Base-by-base conservation (phyloP, 345 rosid genomes). In the Zanthoxylum bungeanum region DNA sequence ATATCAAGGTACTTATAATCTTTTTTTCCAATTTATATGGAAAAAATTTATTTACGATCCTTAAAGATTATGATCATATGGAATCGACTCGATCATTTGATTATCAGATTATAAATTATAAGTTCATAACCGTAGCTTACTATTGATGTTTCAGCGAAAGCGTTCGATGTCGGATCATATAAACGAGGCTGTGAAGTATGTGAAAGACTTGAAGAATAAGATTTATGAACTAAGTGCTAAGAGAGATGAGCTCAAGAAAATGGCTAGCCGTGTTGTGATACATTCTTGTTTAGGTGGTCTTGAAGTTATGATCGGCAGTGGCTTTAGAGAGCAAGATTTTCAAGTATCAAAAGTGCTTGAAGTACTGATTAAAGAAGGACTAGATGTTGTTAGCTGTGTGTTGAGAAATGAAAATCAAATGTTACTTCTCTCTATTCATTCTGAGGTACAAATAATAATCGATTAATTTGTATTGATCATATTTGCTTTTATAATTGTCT, bases 91-190 rank as follows among this genome's bases (percentile, higher is more conserved):
- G n/a, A n/a, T n/a, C n/a, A n/a, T n/a, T n/a, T n/a, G n/a, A n/a
- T n/a, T n/a, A n/a, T n/a, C n/a, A n/a, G n/a, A n/a, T n/a, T n/a
- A n/a, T n/a, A n/a, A n/a, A n/a, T n/a, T n/a, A n/a, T n/a, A n/a
- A n/a, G n/a, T n/a, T n/a, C n/a, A n/a, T n/a, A n/a, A n/a, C n/a
- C n/a, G n/a, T n/a, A n/a, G n/a, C n/a, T n/a, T n/a, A n/a, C n/a
- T n/a, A 7, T 37, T 71, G 55, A 28, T 57, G 14, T 68, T 82
- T n/a, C 73, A 91, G 97, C 96, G 96, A 75, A 93, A 87, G 82
- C 85, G 98, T 19, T 86, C 97, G 30, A 85, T 80, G 67, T 89
- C 96, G 24, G 98, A 91, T 83, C 93, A 85, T 51, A 85, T 91
- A 75, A 71, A 84, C 55, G 97, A 80, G 74, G 97, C 96, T 3